phyloP scores from a whole-genome alignment of 768 basidiomycete genomes.

The Hirschioporus abietinus region DNA sequence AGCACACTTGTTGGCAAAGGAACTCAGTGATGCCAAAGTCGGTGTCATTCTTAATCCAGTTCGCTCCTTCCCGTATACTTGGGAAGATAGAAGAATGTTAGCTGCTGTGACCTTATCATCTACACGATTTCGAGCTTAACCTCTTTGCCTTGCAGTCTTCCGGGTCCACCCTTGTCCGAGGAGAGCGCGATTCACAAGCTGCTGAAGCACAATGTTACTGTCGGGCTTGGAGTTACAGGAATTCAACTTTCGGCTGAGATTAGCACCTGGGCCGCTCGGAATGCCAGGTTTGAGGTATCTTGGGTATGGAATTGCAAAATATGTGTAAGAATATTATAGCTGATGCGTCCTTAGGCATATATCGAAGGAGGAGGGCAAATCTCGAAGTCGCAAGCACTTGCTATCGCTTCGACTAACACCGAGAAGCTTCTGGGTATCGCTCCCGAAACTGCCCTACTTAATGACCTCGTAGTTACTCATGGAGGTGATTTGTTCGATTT shows the following conservation, averaged over 20 bases:
- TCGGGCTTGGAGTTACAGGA: constrained; percentile 45
- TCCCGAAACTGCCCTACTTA: constrained; percentile 8
- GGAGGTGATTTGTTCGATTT: constrained; percentile 38
- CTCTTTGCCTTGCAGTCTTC: constrained; percentile 34
- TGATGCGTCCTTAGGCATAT: constrained; percentile 20
- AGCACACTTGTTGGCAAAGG: constrained; percentile 33
- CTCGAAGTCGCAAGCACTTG: constrained; percentile 30
- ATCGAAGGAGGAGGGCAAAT: constrained; percentile 36
- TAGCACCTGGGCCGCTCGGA: constrained; percentile 23
- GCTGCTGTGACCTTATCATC: not conserved
- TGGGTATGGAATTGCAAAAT: constrained; percentile 35
- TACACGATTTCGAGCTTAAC: not conserved
- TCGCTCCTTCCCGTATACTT: constrained; percentile 30
- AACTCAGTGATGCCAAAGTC: constrained; percentile 31
- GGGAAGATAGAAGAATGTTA: constrained; percentile 29
- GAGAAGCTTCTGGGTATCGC: constrained; percentile 37
- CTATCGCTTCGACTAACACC: constrained; percentile 37
- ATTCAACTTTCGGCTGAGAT: constrained; percentile 18
- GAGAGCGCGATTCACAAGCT: constrained; percentile 51
- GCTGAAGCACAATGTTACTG: constrained; percentile 54
- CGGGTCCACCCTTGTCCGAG: constrained; percentile 63
- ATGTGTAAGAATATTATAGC: not conserved
- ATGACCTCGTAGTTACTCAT: constrained; percentile 36
- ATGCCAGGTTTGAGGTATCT: constrained; percentile 29
- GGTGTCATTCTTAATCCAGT: constrained; percentile 34